phyloP scores from a whole-genome alignment of 345 rosid genomes.

The Gossypium herbaceum region DNA sequence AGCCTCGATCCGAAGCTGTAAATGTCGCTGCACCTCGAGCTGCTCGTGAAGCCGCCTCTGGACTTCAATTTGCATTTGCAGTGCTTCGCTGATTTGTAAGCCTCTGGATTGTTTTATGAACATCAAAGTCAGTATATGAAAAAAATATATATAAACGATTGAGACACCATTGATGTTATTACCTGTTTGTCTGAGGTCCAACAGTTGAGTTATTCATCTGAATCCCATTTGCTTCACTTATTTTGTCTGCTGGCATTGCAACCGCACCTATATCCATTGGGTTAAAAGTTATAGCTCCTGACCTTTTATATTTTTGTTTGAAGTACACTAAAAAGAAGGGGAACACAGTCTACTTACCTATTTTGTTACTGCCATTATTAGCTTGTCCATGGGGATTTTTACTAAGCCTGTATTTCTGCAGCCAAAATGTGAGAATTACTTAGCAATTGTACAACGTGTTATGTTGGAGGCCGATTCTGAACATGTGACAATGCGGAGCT shows the following conservation, averaged over 20 bases:
- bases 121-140: constrained; percentile 9
- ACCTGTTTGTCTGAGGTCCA: constrained; percentile 73
- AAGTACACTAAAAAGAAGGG: too few relatives aligned
- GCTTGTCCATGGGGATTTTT: constrained; percentile 84
- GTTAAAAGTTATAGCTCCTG: not conserved
- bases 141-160: too few relatives aligned
- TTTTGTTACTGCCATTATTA: constrained; percentile 53
- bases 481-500: too few relatives aligned
- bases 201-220: constrained; percentile 52
- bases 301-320: too few relatives aligned
- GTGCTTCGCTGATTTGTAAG: constrained; percentile 68
- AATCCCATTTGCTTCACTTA: constrained; percentile 48
- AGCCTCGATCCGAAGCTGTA: constrained; percentile 88
- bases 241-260: constrained; percentile 48
- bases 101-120: constrained; percentile 39
- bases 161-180: constrained; percentile 11
- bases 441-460: not conserved
- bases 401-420: constrained; percentile 91
- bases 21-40: constrained; percentile 89
- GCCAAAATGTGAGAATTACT: constrained; percentile 14
- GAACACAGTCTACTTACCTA: constrained; percentile 34
- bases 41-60: constrained; percentile 92
- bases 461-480: not conserved
- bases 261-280: constrained; percentile 38
- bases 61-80: constrained; percentile 90